Evolutionary conservation across 2,329 filamentous ascomycete species (phyloP).

Genomic region (Rhynchosporium graminicola): DNA sequence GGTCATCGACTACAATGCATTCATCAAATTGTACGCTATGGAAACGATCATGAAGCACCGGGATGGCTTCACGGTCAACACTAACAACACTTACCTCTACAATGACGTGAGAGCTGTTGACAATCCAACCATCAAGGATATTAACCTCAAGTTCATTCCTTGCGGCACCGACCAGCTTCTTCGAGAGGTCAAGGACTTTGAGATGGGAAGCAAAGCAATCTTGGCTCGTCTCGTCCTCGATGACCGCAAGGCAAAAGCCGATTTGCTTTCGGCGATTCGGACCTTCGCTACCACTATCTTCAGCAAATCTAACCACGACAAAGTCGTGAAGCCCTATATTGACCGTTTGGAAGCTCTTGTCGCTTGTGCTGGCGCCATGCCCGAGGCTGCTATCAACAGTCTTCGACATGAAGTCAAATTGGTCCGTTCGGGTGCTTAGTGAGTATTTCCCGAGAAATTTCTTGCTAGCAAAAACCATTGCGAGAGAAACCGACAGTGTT

Average conservation of each 20-base stretch:
- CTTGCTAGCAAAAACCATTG: too few relatives aligned
- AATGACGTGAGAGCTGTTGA: conserved; percentile 12
- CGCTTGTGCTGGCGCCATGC: neutral
- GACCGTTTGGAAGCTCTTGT: conserved; percentile 7
- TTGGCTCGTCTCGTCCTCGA: conserved; percentile 10
- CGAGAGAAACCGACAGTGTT: too few relatives aligned
- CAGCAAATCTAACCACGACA: conserved; percentile 7
- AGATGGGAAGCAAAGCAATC: conserved; percentile 10
- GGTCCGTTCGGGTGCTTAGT: conserved; percentile 5
- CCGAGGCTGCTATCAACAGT: conserved; percentile 4
- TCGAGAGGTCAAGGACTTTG: conserved; percentile 5
- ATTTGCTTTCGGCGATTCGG: conserved; percentile 1
- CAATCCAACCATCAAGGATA: conserved; percentile 4
- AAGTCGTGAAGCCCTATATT: conserved; percentile 1
- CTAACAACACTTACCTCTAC: conserved; percentile 17
- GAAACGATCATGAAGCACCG: conserved; percentile 14
- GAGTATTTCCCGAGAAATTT: neutral
- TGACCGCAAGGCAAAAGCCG: neutral
- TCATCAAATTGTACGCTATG: conserved; percentile 12
- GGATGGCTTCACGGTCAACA: conserved; percentile 16
- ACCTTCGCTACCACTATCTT: conserved; percentile 5
- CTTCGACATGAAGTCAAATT: neutral
- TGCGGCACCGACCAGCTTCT: conserved; percentile 13
- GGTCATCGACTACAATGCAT: conserved; percentile 7
- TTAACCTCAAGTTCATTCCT: conserved; percentile 15